Evolutionary conservation across 2,329 filamentous ascomycete species (phyloP).

Genomic region (Cytospora leucostoma): DNA sequence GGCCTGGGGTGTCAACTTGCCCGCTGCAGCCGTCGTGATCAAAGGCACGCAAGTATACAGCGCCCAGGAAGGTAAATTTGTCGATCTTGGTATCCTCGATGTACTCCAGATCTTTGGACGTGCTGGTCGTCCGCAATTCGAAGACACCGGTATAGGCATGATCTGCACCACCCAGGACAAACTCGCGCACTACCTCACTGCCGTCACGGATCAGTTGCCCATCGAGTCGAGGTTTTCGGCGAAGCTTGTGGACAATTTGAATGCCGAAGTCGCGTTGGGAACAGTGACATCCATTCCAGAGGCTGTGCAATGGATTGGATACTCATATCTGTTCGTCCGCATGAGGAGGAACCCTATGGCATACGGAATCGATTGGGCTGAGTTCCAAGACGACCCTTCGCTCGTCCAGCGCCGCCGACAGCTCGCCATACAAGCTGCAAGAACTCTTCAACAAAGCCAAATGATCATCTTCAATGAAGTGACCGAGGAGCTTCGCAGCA

Average conservation of each 20-base stretch:
- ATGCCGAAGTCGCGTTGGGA: conserved; percentile 89
- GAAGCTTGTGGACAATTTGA: conserved; percentile 93
- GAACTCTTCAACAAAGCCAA: conserved; percentile 85
- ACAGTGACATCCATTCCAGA: conserved; percentile 94
- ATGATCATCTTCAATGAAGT: conserved; percentile 99
- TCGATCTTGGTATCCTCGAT: conserved; percentile 93
- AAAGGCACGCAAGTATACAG: conserved; percentile 98
- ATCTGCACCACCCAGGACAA: conserved; percentile 97
- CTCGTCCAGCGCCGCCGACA: conserved; percentile 84
- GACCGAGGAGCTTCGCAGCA: conserved; percentile 89
- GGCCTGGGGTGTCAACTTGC: conserved; percentile 98
- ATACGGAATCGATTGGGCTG: conserved; percentile 94
- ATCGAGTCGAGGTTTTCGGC: conserved; percentile 97
- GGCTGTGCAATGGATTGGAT: conserved; percentile 95
- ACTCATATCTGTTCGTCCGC: conserved; percentile 94
- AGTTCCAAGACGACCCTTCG: conserved; percentile 83
- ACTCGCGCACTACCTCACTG: conserved; percentile 84
- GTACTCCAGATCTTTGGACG: conserved; percentile 98
- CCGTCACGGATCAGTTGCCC: conserved; percentile 92
- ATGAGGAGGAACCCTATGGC: conserved; percentile 91
- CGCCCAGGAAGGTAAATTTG: conserved; percentile 92
- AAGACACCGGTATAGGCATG: conserved; percentile 96
- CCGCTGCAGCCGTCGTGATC: conserved; percentile 94
- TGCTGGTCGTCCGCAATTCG: conserved; percentile 95
- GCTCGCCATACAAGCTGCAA: conserved; percentile 84